Percentiles rank a stretch among this genome's conserved stretches.
Conservation (phyloP, 345 rosid species). For the Hibiscus tridactylites region DNA sequence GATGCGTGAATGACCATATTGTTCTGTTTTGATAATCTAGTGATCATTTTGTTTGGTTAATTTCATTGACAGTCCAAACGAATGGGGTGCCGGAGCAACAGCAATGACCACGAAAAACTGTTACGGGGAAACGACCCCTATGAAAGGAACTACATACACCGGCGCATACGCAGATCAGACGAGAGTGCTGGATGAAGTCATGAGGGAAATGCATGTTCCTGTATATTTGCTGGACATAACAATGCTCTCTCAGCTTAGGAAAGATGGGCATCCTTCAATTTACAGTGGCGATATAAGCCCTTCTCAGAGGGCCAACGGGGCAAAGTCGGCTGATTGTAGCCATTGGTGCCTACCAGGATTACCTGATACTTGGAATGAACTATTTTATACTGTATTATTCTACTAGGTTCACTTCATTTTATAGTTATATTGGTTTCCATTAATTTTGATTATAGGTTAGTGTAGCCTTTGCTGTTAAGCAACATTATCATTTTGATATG, state of each 20-base stretch:
- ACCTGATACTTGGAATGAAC: constrained; percentile 92
- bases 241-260: constrained; percentile 73
- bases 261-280: constrained; percentile 91
- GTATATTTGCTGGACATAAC: constrained; percentile 69
- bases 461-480: neutral
- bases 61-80: constrained; percentile 48
- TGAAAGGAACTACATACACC: constrained; percentile 41
- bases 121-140: constrained; percentile 67
- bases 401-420: constrained; percentile 16
- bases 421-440: neutral
- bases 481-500: neutral
- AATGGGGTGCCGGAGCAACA: constrained; percentile 54
- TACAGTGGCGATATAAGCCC: constrained; percentile 72
- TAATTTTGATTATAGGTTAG: constrained; percentile 4
- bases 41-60: neutral
- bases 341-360: constrained; percentile 99
- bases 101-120: constrained; percentile 46
- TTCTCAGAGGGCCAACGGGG: constrained; percentile 50
- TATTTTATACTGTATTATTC: constrained; percentile 58
- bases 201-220: constrained; percentile 45
- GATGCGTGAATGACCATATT: constrained; percentile 3
- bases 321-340: constrained; percentile 84
- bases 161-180: constrained; percentile 52
- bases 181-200: constrained; percentile 54
- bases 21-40: neutral